A percentile compares a stretch with the other conserved stretches of the same genome.
phyloP scores from a whole-genome alignment of 768 basidiomycete genomes.

The Boletus edulis region DNA sequence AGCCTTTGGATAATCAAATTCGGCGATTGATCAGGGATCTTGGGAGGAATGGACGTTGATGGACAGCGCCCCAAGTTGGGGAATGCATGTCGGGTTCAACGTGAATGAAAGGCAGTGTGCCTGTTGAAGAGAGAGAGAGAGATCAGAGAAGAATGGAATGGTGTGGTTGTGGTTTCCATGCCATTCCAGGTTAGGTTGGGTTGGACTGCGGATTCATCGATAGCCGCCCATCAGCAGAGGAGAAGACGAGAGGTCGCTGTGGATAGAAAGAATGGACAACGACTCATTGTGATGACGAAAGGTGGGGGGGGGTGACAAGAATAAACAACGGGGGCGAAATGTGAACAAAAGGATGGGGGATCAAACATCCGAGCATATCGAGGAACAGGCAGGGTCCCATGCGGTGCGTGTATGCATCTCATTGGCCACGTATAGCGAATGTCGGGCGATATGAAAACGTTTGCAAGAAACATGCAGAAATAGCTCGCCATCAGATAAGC shows the following conservation, averaged over 20 bases:
- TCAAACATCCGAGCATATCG: constrained; percentile 13
- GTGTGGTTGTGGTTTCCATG: constrained; percentile 17
- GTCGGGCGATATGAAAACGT: constrained; percentile 27
- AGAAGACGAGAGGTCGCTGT: constrained; percentile 6
- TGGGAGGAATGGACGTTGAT: constrained; percentile 13
- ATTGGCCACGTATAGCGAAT: constrained; percentile 12
- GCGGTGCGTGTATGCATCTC: constrained; percentile 7
- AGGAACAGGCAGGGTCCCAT: constrained; percentile 12
- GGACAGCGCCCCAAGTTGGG: background rate
- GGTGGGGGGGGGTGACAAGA: background rate
- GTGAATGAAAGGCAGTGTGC: constrained; percentile 1
- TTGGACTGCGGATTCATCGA: constrained; percentile 12
- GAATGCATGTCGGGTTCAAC: background rate
- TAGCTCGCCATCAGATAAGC: constrained; percentile 23
- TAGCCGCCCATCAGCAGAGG: constrained; percentile 13
- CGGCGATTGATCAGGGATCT: background rate
- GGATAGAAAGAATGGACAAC: background rate
- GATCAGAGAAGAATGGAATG: constrained; percentile 10
- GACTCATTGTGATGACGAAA: constrained; percentile 1
- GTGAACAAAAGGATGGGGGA: constrained; percentile 6
- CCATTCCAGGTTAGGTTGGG: constrained; percentile 11
- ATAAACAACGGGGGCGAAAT: background rate
- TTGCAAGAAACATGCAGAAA: constrained; percentile 17
- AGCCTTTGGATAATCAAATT: constrained; percentile 17
- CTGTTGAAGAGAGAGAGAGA: background rate